Conservation (phyloP, 345 rosid genomes). For the Ceriops tagal region DNA sequence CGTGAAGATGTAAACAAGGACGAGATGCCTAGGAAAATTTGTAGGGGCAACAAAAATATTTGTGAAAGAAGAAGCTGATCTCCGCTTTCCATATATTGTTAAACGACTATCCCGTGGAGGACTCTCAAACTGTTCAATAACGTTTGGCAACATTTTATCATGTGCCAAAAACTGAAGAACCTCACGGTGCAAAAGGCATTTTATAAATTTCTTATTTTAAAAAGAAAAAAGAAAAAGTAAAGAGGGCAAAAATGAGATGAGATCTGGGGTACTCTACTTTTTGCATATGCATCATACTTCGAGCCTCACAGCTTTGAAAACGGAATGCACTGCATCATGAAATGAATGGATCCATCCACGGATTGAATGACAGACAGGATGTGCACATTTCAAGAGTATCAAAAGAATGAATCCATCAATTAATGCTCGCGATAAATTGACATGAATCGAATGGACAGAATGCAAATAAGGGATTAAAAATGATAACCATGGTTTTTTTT, state of each 20-base stretch:
- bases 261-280: not conserved
- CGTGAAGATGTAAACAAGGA: no score
- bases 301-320: conserved; percentile 4
- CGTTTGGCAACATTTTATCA: conserved; percentile 10
- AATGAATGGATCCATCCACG: conserved; percentile 20
- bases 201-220: not conserved
- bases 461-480: no score
- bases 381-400: not conserved
- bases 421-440: no score
- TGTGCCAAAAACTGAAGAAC: conserved; percentile 19
- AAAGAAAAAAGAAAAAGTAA: not conserved
- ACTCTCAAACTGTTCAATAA: conserved; percentile 15
- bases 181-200: conserved; percentile 10
- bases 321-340: conserved; percentile 15
- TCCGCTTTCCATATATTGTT: not conserved
- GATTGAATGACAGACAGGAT: conserved; percentile 2
- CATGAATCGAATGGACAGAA: no score
- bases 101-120: conserved; percentile 32
- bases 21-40: not conserved
- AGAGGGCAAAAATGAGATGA: not conserved
- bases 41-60: not conserved
- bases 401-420: not conserved
- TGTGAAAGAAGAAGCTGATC: not conserved
- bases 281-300: not conserved
- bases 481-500: no score